A percentile compares a stretch with the other conserved stretches of the same genome.
Evolutionary conservation across 305 asterid genomes (phyloP).

Genomic region (Plantago lanceolata): DNA sequence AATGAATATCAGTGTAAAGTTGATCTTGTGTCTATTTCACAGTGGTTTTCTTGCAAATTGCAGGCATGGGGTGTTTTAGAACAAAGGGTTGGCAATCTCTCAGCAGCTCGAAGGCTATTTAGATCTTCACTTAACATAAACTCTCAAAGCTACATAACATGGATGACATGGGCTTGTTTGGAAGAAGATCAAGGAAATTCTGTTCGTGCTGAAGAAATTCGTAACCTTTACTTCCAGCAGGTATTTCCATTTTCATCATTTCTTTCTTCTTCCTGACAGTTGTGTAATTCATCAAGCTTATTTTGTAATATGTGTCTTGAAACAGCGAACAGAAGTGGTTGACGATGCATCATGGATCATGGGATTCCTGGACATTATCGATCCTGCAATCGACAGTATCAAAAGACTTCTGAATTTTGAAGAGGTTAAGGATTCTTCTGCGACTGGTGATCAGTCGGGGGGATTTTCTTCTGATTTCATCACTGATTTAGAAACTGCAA

Average conservation of each 20-base stretch:
- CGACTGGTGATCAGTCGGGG: conserved; percentile 18
- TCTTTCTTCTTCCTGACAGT: not conserved
- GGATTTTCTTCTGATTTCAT: conserved; percentile 25
- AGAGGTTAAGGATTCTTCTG: conserved; percentile 31
- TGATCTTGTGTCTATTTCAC: not conserved
- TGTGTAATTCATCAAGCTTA: not conserved
- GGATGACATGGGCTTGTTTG: conserved; percentile 98
- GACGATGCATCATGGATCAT: conserved; percentile 93
- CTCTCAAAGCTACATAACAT: conserved; percentile 94
- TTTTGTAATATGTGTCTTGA: conserved; percentile 6
- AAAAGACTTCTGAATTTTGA: conserved; percentile 54
- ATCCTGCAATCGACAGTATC: conserved; percentile 86
- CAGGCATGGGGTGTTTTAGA: conserved; percentile 98
- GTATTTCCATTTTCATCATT: conserved; percentile 30
- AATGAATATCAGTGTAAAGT: not conserved
- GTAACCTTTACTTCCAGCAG: conserved; percentile 91
- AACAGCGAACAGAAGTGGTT: conserved; percentile 88
- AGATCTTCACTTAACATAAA: conserved; percentile 84
- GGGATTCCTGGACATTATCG: conserved; percentile 92
- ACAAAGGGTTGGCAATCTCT: conserved; percentile 74
- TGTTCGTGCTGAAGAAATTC: conserved; percentile 86
- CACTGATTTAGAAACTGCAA: conserved; percentile 25
- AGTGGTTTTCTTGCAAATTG: not conserved
- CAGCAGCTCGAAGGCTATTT: conserved; percentile 83
- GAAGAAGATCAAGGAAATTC: conserved; percentile 94